phyloP scores from a whole-genome alignment of 2,329 filamentous ascomycete species.

The Microsporum audouinii region DNA sequence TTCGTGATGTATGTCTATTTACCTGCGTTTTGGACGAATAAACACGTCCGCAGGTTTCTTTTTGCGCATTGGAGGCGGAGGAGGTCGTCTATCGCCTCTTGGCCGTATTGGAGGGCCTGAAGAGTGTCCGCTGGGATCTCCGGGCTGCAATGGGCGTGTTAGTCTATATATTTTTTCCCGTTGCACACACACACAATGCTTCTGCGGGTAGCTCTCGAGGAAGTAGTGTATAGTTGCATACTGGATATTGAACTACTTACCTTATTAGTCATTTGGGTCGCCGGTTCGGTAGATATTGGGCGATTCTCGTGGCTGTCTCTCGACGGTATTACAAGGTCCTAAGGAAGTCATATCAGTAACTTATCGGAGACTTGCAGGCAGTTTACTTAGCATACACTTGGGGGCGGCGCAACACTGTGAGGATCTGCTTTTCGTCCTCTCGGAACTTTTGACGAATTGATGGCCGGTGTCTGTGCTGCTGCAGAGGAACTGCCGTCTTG shows the following conservation, averaged over 20 bases:
- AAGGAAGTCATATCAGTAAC: conserved; percentile 9
- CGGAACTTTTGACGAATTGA: conserved; percentile 17
- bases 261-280: background rate
- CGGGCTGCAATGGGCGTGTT: background rate
- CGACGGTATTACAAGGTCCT: conserved; percentile 33
- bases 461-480: conserved; percentile 7
- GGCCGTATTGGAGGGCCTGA: background rate
- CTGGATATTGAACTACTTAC: background rate
- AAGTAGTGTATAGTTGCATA: background rate
- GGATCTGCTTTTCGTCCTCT: conserved; percentile 16
- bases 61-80: conserved; percentile 25
- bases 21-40: conserved; percentile 30
- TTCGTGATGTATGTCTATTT: background rate
- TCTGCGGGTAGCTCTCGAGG: background rate
- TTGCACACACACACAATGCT: background rate
- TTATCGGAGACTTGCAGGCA: background rate
- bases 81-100: background rate
- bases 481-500: background rate
- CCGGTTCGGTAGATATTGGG: conserved; percentile 13
- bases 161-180: background rate
- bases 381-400: conserved; percentile 18
- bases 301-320: conserved; percentile 26
- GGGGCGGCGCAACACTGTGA: conserved; percentile 16
- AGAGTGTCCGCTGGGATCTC: background rate
- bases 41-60: conserved; percentile 33